Conservation (phyloP, 2,329 filamentous ascomycete species). For the Nigrospora sphaerica region DNA sequence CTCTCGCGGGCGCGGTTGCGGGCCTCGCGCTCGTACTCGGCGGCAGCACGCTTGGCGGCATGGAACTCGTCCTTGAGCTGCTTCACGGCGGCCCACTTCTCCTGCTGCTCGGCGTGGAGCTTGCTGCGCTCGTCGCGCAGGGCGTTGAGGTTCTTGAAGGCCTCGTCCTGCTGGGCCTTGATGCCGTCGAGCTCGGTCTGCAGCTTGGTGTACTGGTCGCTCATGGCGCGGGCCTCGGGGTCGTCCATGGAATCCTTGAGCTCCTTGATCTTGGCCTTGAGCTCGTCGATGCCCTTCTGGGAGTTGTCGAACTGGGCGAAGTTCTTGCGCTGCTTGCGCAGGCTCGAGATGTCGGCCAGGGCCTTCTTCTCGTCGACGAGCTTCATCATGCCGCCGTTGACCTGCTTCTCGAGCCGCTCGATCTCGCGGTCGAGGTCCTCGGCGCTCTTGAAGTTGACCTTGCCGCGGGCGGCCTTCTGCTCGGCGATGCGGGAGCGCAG, state of each 20-base stretch:
- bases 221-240: slow-evolving; percentile 81
- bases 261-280: slow-evolving; percentile 81
- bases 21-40: slow-evolving; percentile 76
- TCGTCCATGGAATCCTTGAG: slow-evolving; percentile 87
- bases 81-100: slow-evolving; percentile 74
- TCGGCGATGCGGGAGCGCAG: slow-evolving; percentile 79
- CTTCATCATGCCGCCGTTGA: slow-evolving; percentile 86
- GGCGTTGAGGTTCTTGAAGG: slow-evolving; percentile 78
- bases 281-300: slow-evolving; percentile 82
- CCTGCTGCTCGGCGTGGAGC: slow-evolving; percentile 78
- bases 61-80: slow-evolving; percentile 89
- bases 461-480: slow-evolving; percentile 77
- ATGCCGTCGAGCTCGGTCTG: slow-evolving; percentile 83
- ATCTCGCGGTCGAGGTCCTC: slow-evolving; percentile 88
- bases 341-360: slow-evolving; percentile 69
- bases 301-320: slow-evolving; percentile 78
- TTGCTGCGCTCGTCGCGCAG: slow-evolving; percentile 82
- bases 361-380: slow-evolving; percentile 97
- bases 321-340: slow-evolving; percentile 86
- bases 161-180: slow-evolving; percentile 86
- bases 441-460: slow-evolving; percentile 76
- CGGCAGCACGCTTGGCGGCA: slow-evolving; percentile 71
- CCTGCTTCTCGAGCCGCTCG: slow-evolving; percentile 70
- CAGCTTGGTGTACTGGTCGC: slow-evolving; percentile 77
- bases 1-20: slow-evolving; percentile 71